Evolutionary conservation across 2,329 filamentous ascomycete species (phyloP), one percentile per base, ranked within the genome.

Genomic region (Apiospora phragmitis): DNA sequence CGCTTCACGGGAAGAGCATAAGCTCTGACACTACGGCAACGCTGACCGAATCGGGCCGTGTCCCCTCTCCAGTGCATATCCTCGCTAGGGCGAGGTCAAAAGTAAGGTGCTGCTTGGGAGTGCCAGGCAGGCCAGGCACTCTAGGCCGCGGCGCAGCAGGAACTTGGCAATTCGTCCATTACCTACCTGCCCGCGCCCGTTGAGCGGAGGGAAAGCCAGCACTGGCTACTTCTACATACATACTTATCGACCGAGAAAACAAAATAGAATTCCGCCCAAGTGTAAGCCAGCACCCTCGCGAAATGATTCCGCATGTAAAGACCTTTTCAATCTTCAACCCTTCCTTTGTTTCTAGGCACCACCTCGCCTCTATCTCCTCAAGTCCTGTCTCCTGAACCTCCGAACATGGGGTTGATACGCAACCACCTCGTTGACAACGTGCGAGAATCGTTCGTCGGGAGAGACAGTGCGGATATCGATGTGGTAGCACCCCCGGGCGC

Each of bases 51-150:
- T 62, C 55, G 55, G 55, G 32, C 55, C 55, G 55, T n/a, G 55
- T n/a, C 55, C 24, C 49, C 55, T 38, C 55, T 62, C 55, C 55
- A 62, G 55, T 62, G 55, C 55, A 35, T 32, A 35, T 38, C 32
- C 55, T 62, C 55, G 38, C 55, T 62, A 62, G 32, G 55, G 55
- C 55, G 55, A 62, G 55, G 55, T 62, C 38, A 62, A 62, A 62
- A 32, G 51, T 59, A 32, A 59, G 51, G 29, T 32, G 51, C 51
- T 51, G 49, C 24, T 26, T 51, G 49, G 49, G 49, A 26, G 49
- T 32, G 49, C 14, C 49, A 59, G 51, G 51, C 51, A 59, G 49
- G 51, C 16, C 51, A 62, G 55, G 55, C 55, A 62, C 55, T n/a
- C 12, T 62, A 62, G 55, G 35, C 26, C 29, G 55, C 55, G 55